Conservation (phyloP, 192 early-diverging fungal genomes). For the Obelidium mucronatum region DNA sequence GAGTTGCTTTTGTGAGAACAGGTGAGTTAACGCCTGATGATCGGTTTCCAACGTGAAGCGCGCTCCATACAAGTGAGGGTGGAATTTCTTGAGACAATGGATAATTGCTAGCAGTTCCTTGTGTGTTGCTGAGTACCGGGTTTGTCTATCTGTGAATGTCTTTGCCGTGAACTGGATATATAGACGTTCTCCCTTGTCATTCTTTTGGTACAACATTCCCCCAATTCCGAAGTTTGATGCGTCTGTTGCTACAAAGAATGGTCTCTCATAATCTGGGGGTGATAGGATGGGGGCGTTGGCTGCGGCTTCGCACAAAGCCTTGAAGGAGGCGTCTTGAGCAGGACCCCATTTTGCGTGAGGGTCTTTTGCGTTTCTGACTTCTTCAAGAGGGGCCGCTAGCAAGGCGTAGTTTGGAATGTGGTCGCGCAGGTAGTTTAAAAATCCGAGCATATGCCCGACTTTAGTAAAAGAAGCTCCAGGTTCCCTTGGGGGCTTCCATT, state of each 20-base stretch:
- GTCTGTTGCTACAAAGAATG: constrained; percentile 1
- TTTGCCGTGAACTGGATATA: neutral
- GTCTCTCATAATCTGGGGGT: neutral
- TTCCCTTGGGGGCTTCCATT: neutral
- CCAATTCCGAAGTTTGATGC: neutral
- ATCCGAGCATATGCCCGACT: constrained; percentile 2
- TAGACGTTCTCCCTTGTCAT: neutral
- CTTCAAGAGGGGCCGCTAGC: neutral
- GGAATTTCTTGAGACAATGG: constrained; percentile 15
- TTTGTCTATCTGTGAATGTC: neutral
- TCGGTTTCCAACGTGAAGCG: constrained; percentile 13
- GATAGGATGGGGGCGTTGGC: neutral
- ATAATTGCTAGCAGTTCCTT: constrained; percentile 26
- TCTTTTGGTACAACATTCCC: neutral
- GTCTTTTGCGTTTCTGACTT: neutral
- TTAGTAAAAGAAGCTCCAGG: neutral
- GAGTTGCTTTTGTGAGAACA: constrained; percentile 1
- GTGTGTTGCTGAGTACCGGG: neutral
- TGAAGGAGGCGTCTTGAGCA: neutral
- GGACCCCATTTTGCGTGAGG: neutral
- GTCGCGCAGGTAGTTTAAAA: constrained; percentile 1
- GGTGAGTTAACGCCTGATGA: constrained; percentile 8
- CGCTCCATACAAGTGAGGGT: neutral
- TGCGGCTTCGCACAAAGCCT: neutral
- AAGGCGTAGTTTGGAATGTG: neutral